These are phyloP conservation scores for Malus fusca DNA, from an alignment of 306 rosid genomes.

Conservation along the genomic window DNA sequence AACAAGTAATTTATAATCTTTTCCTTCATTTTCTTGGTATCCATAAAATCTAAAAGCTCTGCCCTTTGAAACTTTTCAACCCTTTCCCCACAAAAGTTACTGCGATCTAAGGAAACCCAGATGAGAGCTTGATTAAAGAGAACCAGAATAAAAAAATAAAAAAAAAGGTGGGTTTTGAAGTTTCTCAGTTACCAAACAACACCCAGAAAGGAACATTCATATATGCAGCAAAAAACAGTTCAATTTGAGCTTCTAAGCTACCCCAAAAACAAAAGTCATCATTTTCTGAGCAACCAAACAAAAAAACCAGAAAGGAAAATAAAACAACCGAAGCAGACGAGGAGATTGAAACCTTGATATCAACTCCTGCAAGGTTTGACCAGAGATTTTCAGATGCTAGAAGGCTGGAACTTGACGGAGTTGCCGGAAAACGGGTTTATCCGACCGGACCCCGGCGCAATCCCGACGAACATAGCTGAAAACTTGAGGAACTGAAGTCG, in stretches of 20 bases:
- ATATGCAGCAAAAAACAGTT: neutral
- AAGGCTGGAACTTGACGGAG: conserved; percentile 26
- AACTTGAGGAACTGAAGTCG: conserved; percentile 22
- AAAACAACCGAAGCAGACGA: neutral
- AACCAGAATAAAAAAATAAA: neutral
- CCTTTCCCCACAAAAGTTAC: neutral
- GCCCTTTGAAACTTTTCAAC: neutral
- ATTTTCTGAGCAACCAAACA: conserved; percentile 9
- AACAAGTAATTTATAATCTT: neutral
- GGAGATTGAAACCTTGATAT: conserved; percentile 37
- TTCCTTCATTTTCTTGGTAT: neutral
- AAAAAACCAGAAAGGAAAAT: neutral
- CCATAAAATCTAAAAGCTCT: neutral
- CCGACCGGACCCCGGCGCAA: conserved; percentile 20
- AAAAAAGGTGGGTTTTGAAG: neutral
- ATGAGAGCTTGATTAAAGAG: neutral
- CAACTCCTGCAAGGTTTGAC: neutral
- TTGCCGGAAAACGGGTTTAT: conserved; percentile 8
- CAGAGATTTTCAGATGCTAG: conserved; percentile 14
- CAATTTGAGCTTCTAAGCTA: neutral
- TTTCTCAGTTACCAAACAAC: conserved; percentile 19
- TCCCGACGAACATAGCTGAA: conserved; percentile 25
- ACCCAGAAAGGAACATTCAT: neutral
- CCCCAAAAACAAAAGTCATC: neutral
- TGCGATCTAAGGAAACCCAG: conserved; percentile 3